phyloP scores from a whole-genome alignment of 2,329 filamentous ascomycete species.

The Coniochaeta ligniaria region DNA sequence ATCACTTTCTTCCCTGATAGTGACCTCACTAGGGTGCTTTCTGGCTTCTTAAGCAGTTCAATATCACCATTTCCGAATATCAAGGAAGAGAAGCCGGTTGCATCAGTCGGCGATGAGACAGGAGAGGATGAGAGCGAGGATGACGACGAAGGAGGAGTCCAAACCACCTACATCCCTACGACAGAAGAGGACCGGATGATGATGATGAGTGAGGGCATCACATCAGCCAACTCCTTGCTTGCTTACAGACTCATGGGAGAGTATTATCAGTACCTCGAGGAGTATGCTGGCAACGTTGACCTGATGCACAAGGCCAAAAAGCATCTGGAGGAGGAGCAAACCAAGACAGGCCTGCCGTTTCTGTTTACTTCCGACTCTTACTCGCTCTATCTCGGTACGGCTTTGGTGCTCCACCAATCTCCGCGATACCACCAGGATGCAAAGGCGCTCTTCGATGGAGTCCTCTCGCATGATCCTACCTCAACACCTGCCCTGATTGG shows the following conservation, averaged over 20 bases:
- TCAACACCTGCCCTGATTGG: conserved; percentile 82
- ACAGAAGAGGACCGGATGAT: conserved; percentile 73
- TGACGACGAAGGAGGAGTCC: conserved; percentile 48
- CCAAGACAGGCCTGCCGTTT: conserved; percentile 62
- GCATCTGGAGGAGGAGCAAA: conserved; percentile 51
- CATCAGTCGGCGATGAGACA: conserved; percentile 30
- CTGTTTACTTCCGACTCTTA: conserved; percentile 66
- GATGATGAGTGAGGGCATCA: conserved; percentile 70
- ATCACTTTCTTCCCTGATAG: conserved; percentile 76
- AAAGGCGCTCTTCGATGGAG: conserved; percentile 74
- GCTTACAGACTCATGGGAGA: conserved; percentile 77
- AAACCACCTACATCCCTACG: conserved; percentile 48
- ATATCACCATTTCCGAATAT: conserved; percentile 70
- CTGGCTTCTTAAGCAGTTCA: conserved; percentile 73
- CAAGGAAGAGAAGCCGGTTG: conserved; percentile 11
- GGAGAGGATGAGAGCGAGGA: conserved; percentile 49
- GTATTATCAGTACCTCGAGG: conserved; percentile 78
- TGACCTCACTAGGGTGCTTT: conserved; percentile 75
- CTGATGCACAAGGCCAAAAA: conserved; percentile 68
- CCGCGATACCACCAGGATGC: conserved; percentile 87
- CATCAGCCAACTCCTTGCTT: conserved; percentile 63
- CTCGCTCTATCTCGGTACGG: conserved; percentile 73
- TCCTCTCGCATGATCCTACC: conserved; percentile 66
- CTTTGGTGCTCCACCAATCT: conserved; percentile 82
- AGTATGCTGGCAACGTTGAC: conserved; percentile 75